phyloP scores from a whole-genome alignment of 805 yeast genomes.

The Jamesozyma spencerorum region DNA sequence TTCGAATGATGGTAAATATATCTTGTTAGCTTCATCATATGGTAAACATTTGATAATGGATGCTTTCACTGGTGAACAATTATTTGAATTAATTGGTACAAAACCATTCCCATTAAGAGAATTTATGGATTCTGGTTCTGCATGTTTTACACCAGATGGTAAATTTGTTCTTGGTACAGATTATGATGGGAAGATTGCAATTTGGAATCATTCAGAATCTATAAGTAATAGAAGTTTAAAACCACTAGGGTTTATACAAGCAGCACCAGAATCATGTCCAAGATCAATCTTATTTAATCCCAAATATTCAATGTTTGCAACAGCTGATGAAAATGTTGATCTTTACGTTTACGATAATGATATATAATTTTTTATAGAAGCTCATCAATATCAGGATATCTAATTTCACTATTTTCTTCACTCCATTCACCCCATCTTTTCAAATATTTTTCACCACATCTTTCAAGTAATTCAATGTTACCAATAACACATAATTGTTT shows the following conservation, averaged over 20 bases:
- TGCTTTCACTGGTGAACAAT: constrained; percentile 52
- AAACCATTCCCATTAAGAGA: constrained; percentile 36
- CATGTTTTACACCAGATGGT: constrained; percentile 62
- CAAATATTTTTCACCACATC: constrained; percentile 38
- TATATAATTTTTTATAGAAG: constrained; percentile 14
- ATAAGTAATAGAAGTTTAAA: constrained; percentile 22
- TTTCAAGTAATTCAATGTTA: constrained; percentile 61
- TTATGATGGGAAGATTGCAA: constrained; percentile 41
- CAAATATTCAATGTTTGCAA: constrained; percentile 32
- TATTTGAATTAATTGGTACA: constrained; percentile 41
- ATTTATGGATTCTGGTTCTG: constrained; percentile 45
- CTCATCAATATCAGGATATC: constrained; percentile 51
- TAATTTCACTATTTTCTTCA: constrained; percentile 54
- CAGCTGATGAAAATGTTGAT: constrained; percentile 32
- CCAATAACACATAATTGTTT: constrained; percentile 81
- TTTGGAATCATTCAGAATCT: constrained; percentile 41
- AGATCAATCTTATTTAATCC: constrained; percentile 36
- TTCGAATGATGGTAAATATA: constrained; percentile 61
- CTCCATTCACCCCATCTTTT: constrained; percentile 62
- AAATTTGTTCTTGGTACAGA: constrained; percentile 51
- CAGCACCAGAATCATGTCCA: constrained; percentile 31
- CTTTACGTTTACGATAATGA: constrained; percentile 26
- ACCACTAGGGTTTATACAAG: constrained; percentile 22
- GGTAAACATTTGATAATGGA: constrained; percentile 56
- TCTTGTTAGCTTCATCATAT: constrained; percentile 50